Evolutionary conservation across 345 rosid species (phyloP).

Genomic region (Arabidopsis thaliana): TAIR10.1 NC_003070.9:23530001-23530500

Average conservation of each 20-base stretch:
- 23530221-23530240: constrained; percentile 79
- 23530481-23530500: constrained; percentile 92
- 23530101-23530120: constrained; percentile 5
- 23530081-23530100: not conserved
- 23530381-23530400: constrained; percentile 67
- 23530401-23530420: constrained; percentile 72
- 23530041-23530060: constrained; percentile 86
- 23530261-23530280: constrained; percentile 63
- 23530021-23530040: constrained; percentile 76
- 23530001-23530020: constrained; percentile 71
- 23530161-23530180: constrained; percentile 77
- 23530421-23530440: constrained; percentile 81
- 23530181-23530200: constrained; percentile 77
- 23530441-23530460: constrained; percentile 76
- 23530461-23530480: constrained; percentile 77
- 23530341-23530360: constrained; percentile 70
- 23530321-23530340: constrained; percentile 70
- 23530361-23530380: constrained; percentile 85
- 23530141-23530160: constrained; percentile 91
- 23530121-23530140: constrained; percentile 86
- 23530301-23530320: constrained; percentile 50
- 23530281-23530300: constrained; percentile 85
- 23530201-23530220: constrained; percentile 82
- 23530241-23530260: constrained; percentile 83
- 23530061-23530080: not conserved